Evolutionary conservation across 139 green algal species (phyloP).

Genomic region (Yamagishiella unicocca): DNA sequence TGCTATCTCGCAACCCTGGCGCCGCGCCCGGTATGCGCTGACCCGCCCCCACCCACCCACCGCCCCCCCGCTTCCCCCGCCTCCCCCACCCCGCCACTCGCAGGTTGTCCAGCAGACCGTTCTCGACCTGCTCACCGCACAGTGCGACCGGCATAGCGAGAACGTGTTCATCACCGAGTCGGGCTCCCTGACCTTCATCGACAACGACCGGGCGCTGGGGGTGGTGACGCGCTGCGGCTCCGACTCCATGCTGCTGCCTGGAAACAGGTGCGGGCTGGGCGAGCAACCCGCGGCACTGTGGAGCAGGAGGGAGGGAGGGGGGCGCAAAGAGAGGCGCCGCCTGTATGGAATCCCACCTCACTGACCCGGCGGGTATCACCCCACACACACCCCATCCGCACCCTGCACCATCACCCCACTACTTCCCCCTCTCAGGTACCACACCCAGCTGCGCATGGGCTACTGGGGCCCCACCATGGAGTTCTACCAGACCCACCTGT

Average conservation of each 20-base stretch:
- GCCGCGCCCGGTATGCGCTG: too few species aligned
- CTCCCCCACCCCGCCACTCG: not conserved
- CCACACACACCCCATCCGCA: too few species aligned
- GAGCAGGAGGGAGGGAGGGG: not conserved
- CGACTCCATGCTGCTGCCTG: constrained; percentile 63
- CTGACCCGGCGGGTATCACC: too few species aligned
- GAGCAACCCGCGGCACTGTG: not conserved
- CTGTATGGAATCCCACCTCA: too few species aligned
- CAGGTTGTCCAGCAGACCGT: constrained; percentile 56
- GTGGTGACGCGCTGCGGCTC: constrained; percentile 48
- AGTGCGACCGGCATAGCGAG: constrained; percentile 65
- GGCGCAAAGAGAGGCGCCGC: not conserved
- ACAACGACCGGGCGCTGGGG: constrained; percentile 65
- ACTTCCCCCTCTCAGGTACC: constrained; percentile 31
- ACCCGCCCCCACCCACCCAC: too few species aligned
- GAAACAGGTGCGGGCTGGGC: constrained; percentile 17
- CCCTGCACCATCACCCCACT: too few species aligned
- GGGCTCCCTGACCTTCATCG: constrained; percentile 62
- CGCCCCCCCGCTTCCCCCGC: not conserved
- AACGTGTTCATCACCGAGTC: constrained; percentile 68
- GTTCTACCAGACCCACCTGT: not conserved
- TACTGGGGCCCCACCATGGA: constrained; percentile 31
- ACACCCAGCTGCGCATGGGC: constrained; percentile 31
- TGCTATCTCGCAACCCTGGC: too few species aligned
- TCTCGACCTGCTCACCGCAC: constrained; percentile 64